Conservation (phyloP, 176 grass and related monocot genomes). For the Pontederia crassipes region DNA sequence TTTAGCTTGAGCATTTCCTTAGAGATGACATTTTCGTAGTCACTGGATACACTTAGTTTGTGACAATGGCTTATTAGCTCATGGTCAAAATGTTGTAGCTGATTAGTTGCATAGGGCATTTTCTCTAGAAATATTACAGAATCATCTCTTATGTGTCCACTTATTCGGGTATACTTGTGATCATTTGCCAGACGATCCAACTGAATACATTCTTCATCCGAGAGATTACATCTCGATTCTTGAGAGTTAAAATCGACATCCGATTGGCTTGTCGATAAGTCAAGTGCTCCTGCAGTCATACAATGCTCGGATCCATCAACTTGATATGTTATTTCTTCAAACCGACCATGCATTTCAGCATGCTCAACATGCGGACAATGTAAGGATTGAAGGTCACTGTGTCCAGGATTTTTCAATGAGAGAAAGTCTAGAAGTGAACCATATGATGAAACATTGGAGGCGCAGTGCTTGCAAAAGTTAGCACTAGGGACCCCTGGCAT, state of each 20-base stretch:
- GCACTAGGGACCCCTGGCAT: neutral
- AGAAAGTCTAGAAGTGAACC: neutral
- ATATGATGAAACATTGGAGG: constrained; percentile 9
- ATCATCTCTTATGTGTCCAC: neutral
- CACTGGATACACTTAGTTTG: neutral
- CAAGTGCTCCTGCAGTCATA: constrained; percentile 1
- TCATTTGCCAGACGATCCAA: neutral
- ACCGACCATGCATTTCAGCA: constrained; percentile 15
- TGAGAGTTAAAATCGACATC: constrained; percentile 8
- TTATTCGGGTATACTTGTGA: neutral
- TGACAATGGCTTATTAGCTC: neutral
- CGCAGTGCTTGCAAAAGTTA: neutral
- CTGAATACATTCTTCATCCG: constrained; percentile 1
- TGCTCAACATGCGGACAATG: neutral
- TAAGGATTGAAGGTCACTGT: neutral
- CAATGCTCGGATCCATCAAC: constrained; percentile 13
- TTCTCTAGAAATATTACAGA: neutral
- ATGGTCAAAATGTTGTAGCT: neutral
- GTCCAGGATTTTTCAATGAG: neutral
- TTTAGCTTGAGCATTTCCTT: neutral
- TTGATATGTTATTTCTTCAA: constrained; percentile 17
- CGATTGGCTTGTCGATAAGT: neutral
- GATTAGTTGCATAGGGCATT: neutral
- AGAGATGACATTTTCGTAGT: constrained; percentile 1
- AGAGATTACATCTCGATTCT: constrained; percentile 6